These are phyloP conservation scores for Lecanosticta acicola DNA, from an alignment of 2,329 filamentous ascomycete genomes.

Conservation along the genomic window DNA sequence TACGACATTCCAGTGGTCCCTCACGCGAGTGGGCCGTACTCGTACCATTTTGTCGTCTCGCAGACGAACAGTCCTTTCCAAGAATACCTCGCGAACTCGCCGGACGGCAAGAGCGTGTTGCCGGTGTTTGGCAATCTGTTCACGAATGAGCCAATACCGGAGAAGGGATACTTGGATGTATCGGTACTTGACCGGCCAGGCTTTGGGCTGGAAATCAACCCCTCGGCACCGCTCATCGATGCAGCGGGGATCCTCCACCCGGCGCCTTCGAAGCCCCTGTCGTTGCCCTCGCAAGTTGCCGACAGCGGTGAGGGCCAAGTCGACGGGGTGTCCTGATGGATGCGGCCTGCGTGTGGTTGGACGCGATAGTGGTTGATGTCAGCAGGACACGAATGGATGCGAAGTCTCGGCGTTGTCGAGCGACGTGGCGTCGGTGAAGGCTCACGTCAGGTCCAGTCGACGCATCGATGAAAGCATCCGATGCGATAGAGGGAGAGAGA, in stretches of 20 bases:
- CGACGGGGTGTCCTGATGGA: slow-evolving; percentile 8
- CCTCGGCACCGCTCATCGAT: slow-evolving; percentile 71
- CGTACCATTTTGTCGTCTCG: slow-evolving; percentile 92
- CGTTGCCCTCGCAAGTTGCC: slow-evolving; percentile 21
- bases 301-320: slow-evolving; percentile 8
- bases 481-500: too few species aligned
- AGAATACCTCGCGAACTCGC: slow-evolving; percentile 89
- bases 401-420: background rate
- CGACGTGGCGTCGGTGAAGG: background rate
- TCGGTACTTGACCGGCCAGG: slow-evolving; percentile 80
- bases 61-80: slow-evolving; percentile 93
- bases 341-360: background rate
- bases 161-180: slow-evolving; percentile 73
- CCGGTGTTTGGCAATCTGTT: slow-evolving; percentile 92
- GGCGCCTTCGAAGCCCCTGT: slow-evolving; percentile 44
- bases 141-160: slow-evolving; percentile 81
- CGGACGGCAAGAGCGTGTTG: slow-evolving; percentile 81
- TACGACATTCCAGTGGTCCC: slow-evolving; percentile 94
- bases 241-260: slow-evolving; percentile 68
- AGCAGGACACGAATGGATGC: background rate
- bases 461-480: too few species aligned
- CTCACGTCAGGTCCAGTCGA: background rate
- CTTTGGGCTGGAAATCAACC: slow-evolving; percentile 83
- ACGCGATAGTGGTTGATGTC: background rate
- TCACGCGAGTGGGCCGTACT: slow-evolving; percentile 91